A percentile compares a stretch with the other conserved stretches of the same genome.
Evolutionary conservation across 2,329 filamentous ascomycete species (phyloP).

Genomic region (Pseudogymnoascus sp.): DNA sequence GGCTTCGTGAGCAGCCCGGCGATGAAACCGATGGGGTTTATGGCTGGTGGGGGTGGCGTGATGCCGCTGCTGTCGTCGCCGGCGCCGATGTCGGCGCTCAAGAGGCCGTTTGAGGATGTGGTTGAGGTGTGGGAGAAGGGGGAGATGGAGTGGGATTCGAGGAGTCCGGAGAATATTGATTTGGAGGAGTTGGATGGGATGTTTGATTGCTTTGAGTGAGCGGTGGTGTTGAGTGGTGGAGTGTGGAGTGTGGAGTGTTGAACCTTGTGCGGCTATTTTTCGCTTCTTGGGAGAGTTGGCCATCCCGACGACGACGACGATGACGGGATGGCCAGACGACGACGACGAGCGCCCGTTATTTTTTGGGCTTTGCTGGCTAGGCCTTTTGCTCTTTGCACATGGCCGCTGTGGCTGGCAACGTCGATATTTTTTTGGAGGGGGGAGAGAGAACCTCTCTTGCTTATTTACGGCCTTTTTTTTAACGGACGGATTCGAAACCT

Average conservation of each 20-base stretch:
- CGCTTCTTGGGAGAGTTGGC: background rate
- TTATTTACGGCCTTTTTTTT: background rate
- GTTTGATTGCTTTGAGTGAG: constrained; percentile 52
- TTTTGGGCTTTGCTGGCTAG: constrained; percentile 2
- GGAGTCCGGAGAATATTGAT: constrained; percentile 79
- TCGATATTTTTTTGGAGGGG: background rate
- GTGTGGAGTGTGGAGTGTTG: background rate
- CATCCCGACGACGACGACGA: background rate
- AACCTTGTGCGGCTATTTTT: background rate
- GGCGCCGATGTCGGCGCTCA: constrained; percentile 28
- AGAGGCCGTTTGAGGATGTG: constrained; percentile 38
- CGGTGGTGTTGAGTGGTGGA: too few species aligned
- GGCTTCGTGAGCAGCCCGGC: constrained; percentile 47
- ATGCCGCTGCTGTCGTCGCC: constrained; percentile 37
- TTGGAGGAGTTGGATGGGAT: constrained; percentile 88
- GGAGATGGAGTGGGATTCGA: constrained; percentile 50
- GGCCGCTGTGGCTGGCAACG: background rate
- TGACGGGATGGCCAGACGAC: background rate
- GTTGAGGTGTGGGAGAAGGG: constrained; percentile 24
- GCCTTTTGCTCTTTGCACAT: background rate
- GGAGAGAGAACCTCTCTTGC: background rate
- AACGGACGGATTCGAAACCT: background rate
- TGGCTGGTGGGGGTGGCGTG: constrained; percentile 28
- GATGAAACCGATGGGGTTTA: constrained; percentile 41
- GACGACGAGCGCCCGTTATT: constrained; percentile 6